A percentile compares a stretch with the other conserved stretches of the same genome.
These are phyloP conservation scores for Croton setiger DNA, from an alignment of 441 rosid species.

Conservation along the genomic window DNA sequence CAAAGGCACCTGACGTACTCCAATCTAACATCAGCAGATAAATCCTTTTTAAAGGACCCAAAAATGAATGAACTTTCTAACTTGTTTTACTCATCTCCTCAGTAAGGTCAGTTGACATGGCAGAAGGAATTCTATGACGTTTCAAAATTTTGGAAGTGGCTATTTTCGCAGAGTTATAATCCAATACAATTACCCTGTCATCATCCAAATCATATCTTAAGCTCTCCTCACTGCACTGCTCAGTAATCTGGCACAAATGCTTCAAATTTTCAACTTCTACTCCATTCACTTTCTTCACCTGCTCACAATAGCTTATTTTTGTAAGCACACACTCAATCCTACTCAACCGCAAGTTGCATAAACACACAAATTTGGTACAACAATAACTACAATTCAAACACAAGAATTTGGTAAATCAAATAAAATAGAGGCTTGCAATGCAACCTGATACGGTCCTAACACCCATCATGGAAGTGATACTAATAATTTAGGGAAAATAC, in stretches of 20 bases:
- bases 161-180: slow-evolving; percentile 49
- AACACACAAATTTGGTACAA: background rate
- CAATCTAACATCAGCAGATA: no score
- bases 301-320: slow-evolving; percentile 22
- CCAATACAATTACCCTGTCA: slow-evolving; percentile 64
- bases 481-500: no score
- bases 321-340: slow-evolving; percentile 11
- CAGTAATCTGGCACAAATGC: slow-evolving; percentile 64
- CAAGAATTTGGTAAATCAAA: no score
- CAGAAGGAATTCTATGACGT: slow-evolving; percentile 71
- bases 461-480: no score
- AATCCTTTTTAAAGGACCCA: no score
- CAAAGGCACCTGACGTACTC: no score
- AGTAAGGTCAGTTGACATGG: slow-evolving; percentile 48
- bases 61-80: background rate
- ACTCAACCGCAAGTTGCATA: background rate
- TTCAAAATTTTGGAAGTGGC: slow-evolving; percentile 66
- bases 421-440: background rate
- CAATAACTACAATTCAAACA: no score
- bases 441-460: background rate
- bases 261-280: slow-evolving; percentile 66
- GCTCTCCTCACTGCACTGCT: slow-evolving; percentile 45
- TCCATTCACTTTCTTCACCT: slow-evolving; percentile 81
- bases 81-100: background rate
- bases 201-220: slow-evolving; percentile 80